Base-by-base conservation (phyloP, 1,284 basidiomycete species). In the Porodaedalea pini region DNA sequence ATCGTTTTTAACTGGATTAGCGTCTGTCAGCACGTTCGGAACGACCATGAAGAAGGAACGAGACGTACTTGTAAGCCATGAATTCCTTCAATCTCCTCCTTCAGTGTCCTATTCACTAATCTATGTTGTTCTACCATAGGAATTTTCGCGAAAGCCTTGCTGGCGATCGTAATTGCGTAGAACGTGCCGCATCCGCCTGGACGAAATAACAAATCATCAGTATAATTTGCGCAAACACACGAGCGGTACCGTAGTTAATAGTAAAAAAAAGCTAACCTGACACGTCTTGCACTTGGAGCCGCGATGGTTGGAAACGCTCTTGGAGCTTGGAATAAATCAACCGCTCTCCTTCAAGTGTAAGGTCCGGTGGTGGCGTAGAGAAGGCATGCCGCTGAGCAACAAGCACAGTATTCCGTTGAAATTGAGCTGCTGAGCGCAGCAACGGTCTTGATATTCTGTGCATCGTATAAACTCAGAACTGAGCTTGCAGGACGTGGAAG, bases 181-280 rank as follows among this genome's bases (percentile, higher is more conserved):
- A 99, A 99, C 2, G 88, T 83, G 10, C 96, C 97, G 69, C 96
- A 99, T 29, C 96, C 96, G 56, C 95, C 94, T 96, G 63, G 2
- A 40, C 19, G 3, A 31, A 34, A 25, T 19, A 21, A 29, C 4
- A 27, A 29, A 8, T 25, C 25, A 25, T 19, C 10, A n/a, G n/a
- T n/a, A n/a, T n/a, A n/a, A n/a, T n/a, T n/a, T n/a, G n/a, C n/a
- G n/a, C n/a, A n/a, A n/a, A n/a, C n/a, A n/a, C n/a, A n/a, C n/a
- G n/a, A n/a, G n/a, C n/a, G n/a, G n/a, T n/a, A n/a, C n/a, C n/a
- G 57, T 15, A 51, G 6, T 13, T 13, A 17, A 21, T 62, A n/a
- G n/a, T n/a, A n/a, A n/a, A n/a, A n/a, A 31, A 19, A 29, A 10
- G 25, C 13, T 10, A 32, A 92, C 94, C 92, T 45, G 94, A 96